A percentile compares a stretch with the other conserved stretches of the same genome.
These are phyloP conservation scores for Trichoderma sp. DNA, from an alignment of 2,329 filamentous ascomycete genomes.

Conservation along the genomic window DNA sequence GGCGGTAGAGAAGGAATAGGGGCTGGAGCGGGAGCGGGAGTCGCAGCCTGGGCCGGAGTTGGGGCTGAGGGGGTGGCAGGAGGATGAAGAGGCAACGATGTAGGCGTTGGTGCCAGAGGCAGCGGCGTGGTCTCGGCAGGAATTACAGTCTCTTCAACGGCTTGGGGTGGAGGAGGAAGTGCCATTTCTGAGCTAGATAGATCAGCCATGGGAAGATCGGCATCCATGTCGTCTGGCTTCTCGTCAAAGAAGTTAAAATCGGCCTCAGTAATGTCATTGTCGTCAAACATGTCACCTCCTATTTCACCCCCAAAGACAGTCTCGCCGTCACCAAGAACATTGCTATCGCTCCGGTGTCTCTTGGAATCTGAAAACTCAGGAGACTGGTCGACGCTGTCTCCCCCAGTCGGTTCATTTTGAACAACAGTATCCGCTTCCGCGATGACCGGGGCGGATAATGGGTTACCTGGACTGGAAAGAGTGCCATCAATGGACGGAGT, in stretches of 20 bases:
- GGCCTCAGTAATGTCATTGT: slow-evolving; percentile 73
- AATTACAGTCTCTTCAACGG: slow-evolving; percentile 23
- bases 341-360: slow-evolving; percentile 43
- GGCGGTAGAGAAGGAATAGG: background rate
- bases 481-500: slow-evolving; percentile 57
- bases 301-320: slow-evolving; percentile 69
- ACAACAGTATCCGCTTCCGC: slow-evolving; percentile 32
- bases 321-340: slow-evolving; percentile 49
- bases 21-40: slow-evolving; percentile 9
- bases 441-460: slow-evolving; percentile 29
- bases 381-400: slow-evolving; percentile 28
- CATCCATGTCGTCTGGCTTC: slow-evolving; percentile 43
- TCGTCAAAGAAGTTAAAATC: slow-evolving; percentile 85
- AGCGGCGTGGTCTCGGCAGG: slow-evolving; percentile 17
- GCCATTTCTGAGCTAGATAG: slow-evolving; percentile 22
- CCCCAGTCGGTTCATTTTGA: slow-evolving; percentile 24
- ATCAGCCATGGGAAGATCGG: slow-evolving; percentile 36
- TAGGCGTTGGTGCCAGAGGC: slow-evolving; percentile 12
- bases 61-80: slow-evolving; percentile 5
- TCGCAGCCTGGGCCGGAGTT: background rate
- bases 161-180: slow-evolving; percentile 21
- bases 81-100: background rate
- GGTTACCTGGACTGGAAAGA: slow-evolving; percentile 55
- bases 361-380: slow-evolving; percentile 43
- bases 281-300: slow-evolving; percentile 68